phyloP scores from a whole-genome alignment of 179 eudicot genomes.

The Heliamphora pulchella region DNA sequence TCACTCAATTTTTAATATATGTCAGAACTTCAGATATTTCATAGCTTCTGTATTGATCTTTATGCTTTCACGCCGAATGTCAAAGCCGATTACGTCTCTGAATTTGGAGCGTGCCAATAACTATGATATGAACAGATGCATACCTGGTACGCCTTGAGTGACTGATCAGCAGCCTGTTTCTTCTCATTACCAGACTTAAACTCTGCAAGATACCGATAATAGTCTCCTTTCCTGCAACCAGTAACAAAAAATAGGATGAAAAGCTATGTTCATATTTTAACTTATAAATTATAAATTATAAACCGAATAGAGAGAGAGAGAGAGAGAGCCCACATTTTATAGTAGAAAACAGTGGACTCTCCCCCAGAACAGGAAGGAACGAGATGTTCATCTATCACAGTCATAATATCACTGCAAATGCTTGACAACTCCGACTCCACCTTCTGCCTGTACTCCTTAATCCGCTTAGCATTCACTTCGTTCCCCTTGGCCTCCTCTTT shows the following conservation, averaged over 20 bases:
- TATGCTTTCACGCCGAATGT: no score
- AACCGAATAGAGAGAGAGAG: not conserved
- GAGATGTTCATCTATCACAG: conserved; percentile 32
- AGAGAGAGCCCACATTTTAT: conserved; percentile 23
- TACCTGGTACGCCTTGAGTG: conserved; percentile 29
- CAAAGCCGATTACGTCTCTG: no score
- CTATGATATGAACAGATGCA: not conserved
- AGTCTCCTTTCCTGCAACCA: conserved; percentile 29
- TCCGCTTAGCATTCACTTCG: conserved; percentile 27
- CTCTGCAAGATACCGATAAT: conserved; percentile 30
- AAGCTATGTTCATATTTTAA: no score
- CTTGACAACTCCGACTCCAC: conserved; percentile 25
- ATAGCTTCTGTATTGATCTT: no score
- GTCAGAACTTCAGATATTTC: no score
- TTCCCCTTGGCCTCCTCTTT: conserved; percentile 30
- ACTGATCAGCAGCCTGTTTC: conserved; percentile 29
- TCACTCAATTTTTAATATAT: no score
- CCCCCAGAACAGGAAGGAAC: conserved; percentile 28
- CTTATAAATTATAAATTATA: no score
- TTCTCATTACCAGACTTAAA: conserved; percentile 26
- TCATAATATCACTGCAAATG: conserved; percentile 30
- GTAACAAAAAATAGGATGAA: no score
- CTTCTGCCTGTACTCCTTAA: conserved; percentile 29
- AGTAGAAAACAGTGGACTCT: conserved; percentile 32
- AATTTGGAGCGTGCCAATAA: no score